Conservation (phyloP, 1,284 basidiomycete species). For the Ceratobasidium sp. region DNA sequence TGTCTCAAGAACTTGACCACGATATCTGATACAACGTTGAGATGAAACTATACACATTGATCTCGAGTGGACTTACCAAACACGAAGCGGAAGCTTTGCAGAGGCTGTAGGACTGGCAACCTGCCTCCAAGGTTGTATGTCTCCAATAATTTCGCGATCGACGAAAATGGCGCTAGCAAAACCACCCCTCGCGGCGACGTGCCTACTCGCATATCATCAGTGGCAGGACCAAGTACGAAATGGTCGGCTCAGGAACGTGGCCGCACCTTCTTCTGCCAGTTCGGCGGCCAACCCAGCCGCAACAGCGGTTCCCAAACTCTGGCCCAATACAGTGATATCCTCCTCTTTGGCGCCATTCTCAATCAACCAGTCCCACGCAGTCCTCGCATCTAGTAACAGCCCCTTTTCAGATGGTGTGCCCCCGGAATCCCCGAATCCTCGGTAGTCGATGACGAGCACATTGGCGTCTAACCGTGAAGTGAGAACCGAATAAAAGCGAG, state of each 20-base stretch:
- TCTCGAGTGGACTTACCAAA: conserved; percentile 65
- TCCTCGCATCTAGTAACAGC: conserved; percentile 76
- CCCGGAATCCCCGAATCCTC: conserved; percentile 89
- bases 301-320: conserved; percentile 86
- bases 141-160: conserved; percentile 70
- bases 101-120: conserved; percentile 75
- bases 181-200: conserved; percentile 68
- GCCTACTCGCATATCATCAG: conserved; percentile 47
- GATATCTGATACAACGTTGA: conserved; percentile 59
- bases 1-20: conserved; percentile 68
- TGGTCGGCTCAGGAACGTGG: conserved; percentile 1
- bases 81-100: conserved; percentile 75
- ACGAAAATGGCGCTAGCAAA: conserved; percentile 82
- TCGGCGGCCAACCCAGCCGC: conserved; percentile 69
- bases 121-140: conserved; percentile 77
- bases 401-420: conserved; percentile 80
- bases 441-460: conserved; percentile 87
- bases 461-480: conserved; percentile 75
- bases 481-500: conserved; percentile 70
- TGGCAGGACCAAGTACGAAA: not conserved
- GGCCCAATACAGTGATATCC: conserved; percentile 78
- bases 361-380: conserved; percentile 84
- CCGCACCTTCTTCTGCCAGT: conserved; percentile 64
- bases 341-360: conserved; percentile 66
- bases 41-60: not conserved